Base-by-base conservation (phyloP, 192 early-diverging fungal genomes). In the Martensiomyces pterosporus region DNA sequence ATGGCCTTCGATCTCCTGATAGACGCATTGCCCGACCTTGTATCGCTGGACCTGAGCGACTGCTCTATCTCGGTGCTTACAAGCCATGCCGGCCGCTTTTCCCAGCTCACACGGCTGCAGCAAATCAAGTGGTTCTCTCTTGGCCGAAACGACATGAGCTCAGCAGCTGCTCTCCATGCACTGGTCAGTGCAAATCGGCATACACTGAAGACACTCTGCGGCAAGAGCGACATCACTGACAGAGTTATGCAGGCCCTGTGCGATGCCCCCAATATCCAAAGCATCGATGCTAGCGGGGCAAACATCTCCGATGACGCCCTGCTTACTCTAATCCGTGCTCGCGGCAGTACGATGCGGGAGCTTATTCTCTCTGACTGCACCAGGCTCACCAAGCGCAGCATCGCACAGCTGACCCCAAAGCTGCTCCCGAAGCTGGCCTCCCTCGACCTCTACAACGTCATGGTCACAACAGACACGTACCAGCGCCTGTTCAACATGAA, bases 141-240 rank as follows among this genome's bases (percentile, higher is more conserved):
- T 16, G 71, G 71, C 13, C 37, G 64, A 51, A 75, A 75, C 36
- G 71, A 75, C 47, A 52, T 62, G 71, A 57, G 60, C 9, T 75
- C 71, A 12, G 64, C 71, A 1, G 46, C 55, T 9, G 52, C 49
- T 26, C 60, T 75, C 16, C 14, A 23, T 24, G 41, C 29, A 19
- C 32, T 75, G 25, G 56, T 63, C 24, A 37, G 17, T 21, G 43
- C 55, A 46, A 75, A 63, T 50, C 37, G 29, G 8, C 45, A 49
- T 33, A 49, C 63, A 14, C 47, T 75, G 22, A 44, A 38, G 18
- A 27, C 49, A 50, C 38, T 75, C 9, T 48, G 55, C 4, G 64
- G 71, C 4, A 43, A 25, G n/a, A 42, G 58, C 29, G 71, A 75
- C 44, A 24, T 59, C 12, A 57, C 54, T 5, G 71, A 75, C 42